Conservation (phyloP, 768 basidiomycete genomes). For the Peribolospora baueri region DNA sequence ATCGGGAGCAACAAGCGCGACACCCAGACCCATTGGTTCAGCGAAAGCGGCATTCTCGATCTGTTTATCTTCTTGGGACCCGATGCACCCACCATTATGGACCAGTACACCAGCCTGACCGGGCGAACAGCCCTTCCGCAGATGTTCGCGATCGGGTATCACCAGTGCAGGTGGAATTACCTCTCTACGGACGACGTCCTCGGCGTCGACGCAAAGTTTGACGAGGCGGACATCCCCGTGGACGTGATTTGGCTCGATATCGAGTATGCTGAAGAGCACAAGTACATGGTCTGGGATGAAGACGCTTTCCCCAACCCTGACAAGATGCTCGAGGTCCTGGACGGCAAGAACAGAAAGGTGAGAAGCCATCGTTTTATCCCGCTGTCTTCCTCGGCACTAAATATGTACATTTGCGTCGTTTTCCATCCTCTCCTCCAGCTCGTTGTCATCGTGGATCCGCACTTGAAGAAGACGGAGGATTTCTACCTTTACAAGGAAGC, state of each 20-base stretch:
- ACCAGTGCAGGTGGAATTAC: slow-evolving; percentile 98
- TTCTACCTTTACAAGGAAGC: slow-evolving; percentile 74
- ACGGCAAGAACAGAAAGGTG: slow-evolving; percentile 63
- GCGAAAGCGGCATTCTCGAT: slow-evolving; percentile 89
- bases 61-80: slow-evolving; percentile 84
- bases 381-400: background rate
- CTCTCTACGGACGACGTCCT: slow-evolving; percentile 69
- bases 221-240: slow-evolving; percentile 80
- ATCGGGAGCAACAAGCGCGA: background rate
- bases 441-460: slow-evolving; percentile 93
- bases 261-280: slow-evolving; percentile 76
- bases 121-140: slow-evolving; percentile 72
- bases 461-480: slow-evolving; percentile 53
- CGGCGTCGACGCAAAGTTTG: slow-evolving; percentile 61
- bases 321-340: slow-evolving; percentile 75
- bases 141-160: slow-evolving; percentile 75
- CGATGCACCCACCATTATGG: slow-evolving; percentile 52
- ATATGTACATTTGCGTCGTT: background rate
- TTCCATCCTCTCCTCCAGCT: slow-evolving; percentile 32
- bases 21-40: slow-evolving; percentile 85
- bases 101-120: slow-evolving; percentile 61
- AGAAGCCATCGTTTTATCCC: slow-evolving; percentile 3
- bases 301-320: slow-evolving; percentile 83
- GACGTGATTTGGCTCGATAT: slow-evolving; percentile 97
- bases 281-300: slow-evolving; percentile 92